Evolutionary conservation across 495 filamentous ascomycete genomes (phyloP).

Genomic region (Xylaria intraflava): DNA sequence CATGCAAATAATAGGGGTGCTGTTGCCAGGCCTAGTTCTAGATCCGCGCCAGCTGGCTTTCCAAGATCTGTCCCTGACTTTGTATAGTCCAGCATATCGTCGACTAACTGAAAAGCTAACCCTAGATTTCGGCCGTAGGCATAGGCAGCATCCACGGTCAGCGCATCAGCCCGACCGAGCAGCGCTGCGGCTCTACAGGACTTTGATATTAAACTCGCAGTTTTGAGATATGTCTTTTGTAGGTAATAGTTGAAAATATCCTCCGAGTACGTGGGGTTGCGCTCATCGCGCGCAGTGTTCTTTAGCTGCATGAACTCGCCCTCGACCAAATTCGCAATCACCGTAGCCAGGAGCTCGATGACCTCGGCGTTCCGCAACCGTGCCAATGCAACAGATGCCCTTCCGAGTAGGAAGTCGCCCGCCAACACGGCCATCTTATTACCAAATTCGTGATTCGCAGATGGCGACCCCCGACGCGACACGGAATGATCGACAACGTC

Average conservation of each 20-base stretch:
- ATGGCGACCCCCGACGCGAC: conserved; percentile 72
- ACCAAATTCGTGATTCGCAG: conserved; percentile 87
- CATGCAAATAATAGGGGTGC: conserved; percentile 93
- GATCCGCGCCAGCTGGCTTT: conserved; percentile 89
- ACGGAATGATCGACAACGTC: conserved; percentile 94
- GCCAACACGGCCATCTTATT: conserved; percentile 99
- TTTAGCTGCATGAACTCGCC: conserved; percentile 99
- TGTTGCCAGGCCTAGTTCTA: conserved; percentile 92
- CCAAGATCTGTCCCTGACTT: conserved; percentile 75
- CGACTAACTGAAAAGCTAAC: conserved; percentile 94
- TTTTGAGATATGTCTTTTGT: conserved; percentile 98
- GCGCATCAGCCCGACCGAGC: conserved; percentile 66
- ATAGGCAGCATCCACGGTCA: conserved; percentile 87
- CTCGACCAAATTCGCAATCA: conserved; percentile 95
- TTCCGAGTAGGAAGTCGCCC: conserved; percentile 87
- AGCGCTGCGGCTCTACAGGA: conserved; percentile 85
- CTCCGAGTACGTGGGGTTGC: conserved; percentile 72
- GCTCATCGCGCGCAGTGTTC: conserved; percentile 85
- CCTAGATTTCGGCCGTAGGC: conserved; percentile 86
- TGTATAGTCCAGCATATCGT: conserved; percentile 97
- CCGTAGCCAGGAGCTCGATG: conserved; percentile 86
- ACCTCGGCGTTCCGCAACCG: conserved; percentile 88
- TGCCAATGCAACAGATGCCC: conserved; percentile 89
- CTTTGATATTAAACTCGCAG: conserved; percentile 90
- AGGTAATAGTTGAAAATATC: conserved; percentile 88